Evolutionary conservation across 2,329 filamentous ascomycete genomes (phyloP).

Genomic region (Calonectria pauciramosa): DNA sequence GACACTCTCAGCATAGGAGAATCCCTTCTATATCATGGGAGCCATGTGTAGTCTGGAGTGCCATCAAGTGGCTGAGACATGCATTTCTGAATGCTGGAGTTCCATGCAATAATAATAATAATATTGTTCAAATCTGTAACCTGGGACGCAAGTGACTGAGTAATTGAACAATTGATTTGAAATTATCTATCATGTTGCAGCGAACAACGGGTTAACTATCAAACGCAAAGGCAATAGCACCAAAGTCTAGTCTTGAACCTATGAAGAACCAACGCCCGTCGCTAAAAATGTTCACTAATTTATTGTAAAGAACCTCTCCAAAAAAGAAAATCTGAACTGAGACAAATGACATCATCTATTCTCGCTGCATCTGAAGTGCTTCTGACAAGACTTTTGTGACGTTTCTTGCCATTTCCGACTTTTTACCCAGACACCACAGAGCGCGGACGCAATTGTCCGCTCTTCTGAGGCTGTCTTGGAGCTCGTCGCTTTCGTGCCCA

Average conservation of each 20-base stretch:
- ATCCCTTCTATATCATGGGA: neutral
- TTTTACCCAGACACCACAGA: slow-evolving; percentile 66
- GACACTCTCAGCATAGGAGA: too few relatives aligned
- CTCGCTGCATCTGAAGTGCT: slow-evolving; percentile 1
- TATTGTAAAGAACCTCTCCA: neutral
- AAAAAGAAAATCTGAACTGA: neutral
- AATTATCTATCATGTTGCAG: neutral
- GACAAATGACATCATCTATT: neutral
- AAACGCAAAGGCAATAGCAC: neutral
- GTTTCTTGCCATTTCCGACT: slow-evolving; percentile 61
- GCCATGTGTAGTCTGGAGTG: neutral
- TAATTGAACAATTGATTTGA: neutral
- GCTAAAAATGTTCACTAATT: neutral
- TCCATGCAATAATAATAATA: neutral
- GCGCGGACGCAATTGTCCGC: slow-evolving; percentile 65
- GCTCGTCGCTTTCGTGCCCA: slow-evolving; percentile 40
- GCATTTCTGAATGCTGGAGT: neutral
- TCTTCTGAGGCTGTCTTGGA: slow-evolving; percentile 49
- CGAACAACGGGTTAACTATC: neutral
- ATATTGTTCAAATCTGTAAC: neutral
- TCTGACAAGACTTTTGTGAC: slow-evolving; percentile 36
- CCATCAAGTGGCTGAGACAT: neutral
- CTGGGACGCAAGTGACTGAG: neutral
- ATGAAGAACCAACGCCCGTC: neutral
- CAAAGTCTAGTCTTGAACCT: neutral